Evolutionary conservation across 345 rosid species (phyloP), one percentile per base, ranked within the genome.

Genomic region (Hibiscus tridactylites): DNA sequence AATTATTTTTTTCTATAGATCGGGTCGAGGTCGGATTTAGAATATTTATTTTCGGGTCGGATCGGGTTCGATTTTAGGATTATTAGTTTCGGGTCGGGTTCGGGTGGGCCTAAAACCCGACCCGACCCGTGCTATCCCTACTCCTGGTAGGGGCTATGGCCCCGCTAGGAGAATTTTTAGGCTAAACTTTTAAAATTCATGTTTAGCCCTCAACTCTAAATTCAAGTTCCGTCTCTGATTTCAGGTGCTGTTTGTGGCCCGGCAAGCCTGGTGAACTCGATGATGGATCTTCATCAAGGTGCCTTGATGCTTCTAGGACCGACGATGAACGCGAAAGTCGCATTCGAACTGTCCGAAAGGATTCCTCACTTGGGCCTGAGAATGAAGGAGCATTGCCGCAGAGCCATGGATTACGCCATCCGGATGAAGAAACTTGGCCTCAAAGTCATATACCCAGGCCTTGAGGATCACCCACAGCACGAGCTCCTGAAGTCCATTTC

Each of bases 211-310:
- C 24, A 21, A 21, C 24, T 21, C 24, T 21, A 21, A 21, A 21
- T 21, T 21, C 24, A 21, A 21, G 1, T 21, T 21, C 24, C 24
- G 24, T 21, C 24, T 1, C 1, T 21, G 24, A 21, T 21, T 49
- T 33, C 76, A 92, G 97, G 99, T 10, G 99, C 97, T 24, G 89
- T 90, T 29, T 92, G 98, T 74, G 98, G 98, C 35, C 89, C 96
- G 0, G 96, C 85, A 8, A 83, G 80, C 77, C 79, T 92, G 12
- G 91, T 95, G 83, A 90, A 88, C 80, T 85, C 91, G 19, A 92
- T 95, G 97, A 90, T 92, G 99, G 97, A 89, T 73, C 91, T 95
- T 9, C 94, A 85, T 72, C 96, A 88, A 56, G 99, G 99, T n/a
- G 15, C 91, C 6, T 57, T 92, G 21, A 90, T 95, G 99, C 88